Base-by-base conservation (phyloP, 805 yeast genomes). In the Vanderwaltozyma tropicalis region DNA sequence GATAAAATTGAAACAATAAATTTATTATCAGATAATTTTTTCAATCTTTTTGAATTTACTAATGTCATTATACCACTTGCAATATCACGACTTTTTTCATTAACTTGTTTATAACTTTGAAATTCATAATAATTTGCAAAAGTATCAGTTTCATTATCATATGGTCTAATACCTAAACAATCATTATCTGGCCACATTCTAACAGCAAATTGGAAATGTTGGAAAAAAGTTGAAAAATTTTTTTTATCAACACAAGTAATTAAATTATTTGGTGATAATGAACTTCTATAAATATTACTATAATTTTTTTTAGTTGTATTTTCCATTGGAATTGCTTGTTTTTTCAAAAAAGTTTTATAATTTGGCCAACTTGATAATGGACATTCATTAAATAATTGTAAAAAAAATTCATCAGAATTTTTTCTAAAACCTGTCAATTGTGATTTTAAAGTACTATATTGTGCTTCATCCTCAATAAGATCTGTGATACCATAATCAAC, bases 1-100 rank as follows among this genome's bases (percentile, higher is more conserved):
- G 80, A 69, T 53, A 73, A 72, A 15, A 80, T 48, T 1, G 80
- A 64, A 32, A 78, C 68, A 28, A 77, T 61, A 47, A 76, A 78
- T 28, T 63, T 56, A 19, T 58, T 53, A 0, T 44, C 30, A n/a
- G 49, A 42, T n/a, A 54, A 53, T 41, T 53, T 51, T 18, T 45
- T 54, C 38, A 48, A 35, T 29, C 66, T 60, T 35, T 57, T 64
- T 16, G 49, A 47, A 41, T 62, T 60, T 18, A 75, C 72, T 26
- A 68, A 51, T 2, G 69, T 55, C 39, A 68, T 48, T 19, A 74
- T 45, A 7, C 85, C 87, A 11, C 79, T 55, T 5, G 83, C 87
- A 21, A 76, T 61, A 36, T 63, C 48, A 28, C 60, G 57, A 35
- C 74, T 67, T 41, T 74, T 61, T 21, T 52, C 44, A 14, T 66